Base-by-base conservation (phyloP, 192 early-diverging fungal genomes). In the Coemansia sp. region DNA sequence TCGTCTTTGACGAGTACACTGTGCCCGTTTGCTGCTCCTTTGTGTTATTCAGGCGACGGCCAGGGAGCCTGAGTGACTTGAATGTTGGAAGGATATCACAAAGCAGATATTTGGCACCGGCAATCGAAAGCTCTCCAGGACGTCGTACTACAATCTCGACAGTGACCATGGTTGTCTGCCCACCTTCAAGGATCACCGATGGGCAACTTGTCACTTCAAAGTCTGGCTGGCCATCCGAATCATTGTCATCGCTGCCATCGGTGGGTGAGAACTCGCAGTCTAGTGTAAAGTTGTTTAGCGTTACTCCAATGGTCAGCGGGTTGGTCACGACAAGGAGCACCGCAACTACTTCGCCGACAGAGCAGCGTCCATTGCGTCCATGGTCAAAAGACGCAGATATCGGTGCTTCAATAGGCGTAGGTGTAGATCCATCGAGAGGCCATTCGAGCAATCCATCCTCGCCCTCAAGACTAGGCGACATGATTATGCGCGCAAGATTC, bases 51-150 rank as follows among this genome's bases (percentile, higher is more conserved):
- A 90, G 67, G 17, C 92, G 84, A 25, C 80, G 81, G 0, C 91
- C 91, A 0, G 76, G 79, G 52, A 89, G 83, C 11, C 77, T 52
- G 58, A 97, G 89, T 12, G 74, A 63, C 60, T 81, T 83, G 66
- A 80, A 83, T 0, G 85, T 80, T 14, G 91, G 91, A 25, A 97
- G 80, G 27, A 86, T 83, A 15, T 88, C 91, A 55, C 87, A 87
- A 0, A 98, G 67, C 25, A 84, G 83, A 59, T 88, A 96, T 25
- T 82, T 84, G 12, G 97, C 68, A 9, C 95, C 93, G 34, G 81
- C 41, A 17, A 98, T 80, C 24, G 66, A 62, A 18, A 98, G 71
- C 30, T 78, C 71, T 0, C 96, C 95, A 56, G 64, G 59, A 38
- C 60, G 23, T 9, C 49, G 61, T 7, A 63, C 55, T 1, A 62